Evolutionary conservation across 2,329 filamentous ascomycete species (phyloP).

Genomic region (Didymella arachidicola): DNA sequence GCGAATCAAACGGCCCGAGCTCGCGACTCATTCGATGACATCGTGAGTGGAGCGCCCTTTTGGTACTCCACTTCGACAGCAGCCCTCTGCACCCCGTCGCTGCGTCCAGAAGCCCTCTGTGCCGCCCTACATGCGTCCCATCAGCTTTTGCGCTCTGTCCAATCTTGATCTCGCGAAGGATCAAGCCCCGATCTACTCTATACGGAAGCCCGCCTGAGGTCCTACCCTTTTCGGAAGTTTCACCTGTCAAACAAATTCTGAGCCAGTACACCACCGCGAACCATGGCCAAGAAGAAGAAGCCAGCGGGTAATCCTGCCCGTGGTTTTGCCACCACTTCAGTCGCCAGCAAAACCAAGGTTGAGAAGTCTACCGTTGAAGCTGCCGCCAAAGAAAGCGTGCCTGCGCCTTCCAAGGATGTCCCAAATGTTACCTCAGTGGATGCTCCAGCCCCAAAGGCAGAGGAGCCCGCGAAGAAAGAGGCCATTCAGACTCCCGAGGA

Average conservation of each 20-base stretch:
- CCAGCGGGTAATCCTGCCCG: conserved; percentile 83
- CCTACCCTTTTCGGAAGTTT: conserved; percentile 25
- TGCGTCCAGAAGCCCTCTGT: conserved; percentile 23
- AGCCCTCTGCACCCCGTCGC: conserved; percentile 24
- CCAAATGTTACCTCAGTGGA: conserved; percentile 16
- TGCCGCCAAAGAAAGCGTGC: conserved; percentile 18
- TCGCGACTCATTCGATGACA: conserved; percentile 30
- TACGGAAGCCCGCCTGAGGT: conserved; percentile 38
- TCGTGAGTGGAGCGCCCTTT: conserved; percentile 31
- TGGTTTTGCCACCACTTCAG: conserved; percentile 92
- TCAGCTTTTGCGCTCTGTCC: conserved; percentile 30
- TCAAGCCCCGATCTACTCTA: conserved; percentile 49
- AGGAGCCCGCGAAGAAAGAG: conserved; percentile 38
- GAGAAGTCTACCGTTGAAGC: conserved; percentile 37
- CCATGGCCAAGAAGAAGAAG: conserved; percentile 95
- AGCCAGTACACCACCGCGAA: conserved; percentile 23
- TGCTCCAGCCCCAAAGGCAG: conserved; percentile 9
- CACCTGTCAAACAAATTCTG: conserved; percentile 16
- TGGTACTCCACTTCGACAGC: conserved; percentile 23
- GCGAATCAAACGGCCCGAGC: conserved; percentile 20
- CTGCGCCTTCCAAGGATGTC: conserved; percentile 27
- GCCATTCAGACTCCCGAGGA: conserved; percentile 77
- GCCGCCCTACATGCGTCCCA: conserved; percentile 47
- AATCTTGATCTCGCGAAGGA: conserved; percentile 48
- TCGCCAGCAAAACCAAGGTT: conserved; percentile 79